Evolutionary conservation across 331 rosid genomes (phyloP), one percentile per base, ranked within the genome.

Genomic region (Ulmus americana): DNA sequence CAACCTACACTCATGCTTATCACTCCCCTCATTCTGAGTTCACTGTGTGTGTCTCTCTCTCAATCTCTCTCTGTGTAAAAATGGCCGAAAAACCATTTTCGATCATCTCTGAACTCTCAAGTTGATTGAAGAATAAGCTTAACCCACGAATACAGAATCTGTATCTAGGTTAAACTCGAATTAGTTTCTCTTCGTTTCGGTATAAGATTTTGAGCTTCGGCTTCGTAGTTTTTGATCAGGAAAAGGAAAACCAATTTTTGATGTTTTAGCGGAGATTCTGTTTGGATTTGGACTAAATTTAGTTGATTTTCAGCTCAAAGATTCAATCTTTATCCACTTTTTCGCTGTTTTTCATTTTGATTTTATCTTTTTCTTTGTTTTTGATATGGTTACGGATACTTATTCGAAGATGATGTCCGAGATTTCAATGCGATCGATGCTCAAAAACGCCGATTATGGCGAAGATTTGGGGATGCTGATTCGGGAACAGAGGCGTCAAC

Each of bases 371-470:
- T 8, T 5, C 54, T 15, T 8, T 45, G 41, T 1, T 42, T 72
- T 47, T 71, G 73, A 81, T 50, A 77, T 86, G 91, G 88, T 90
- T 50, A 85, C 77, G 70, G 97, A 85, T 60, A 70, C 84, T 43
- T 77, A 80, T 63, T 44, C 84, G 4, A 83, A 83, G 75, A 85
- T 81, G 96, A 84, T 84, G 74, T 67, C 96, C 10, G 96, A 88
- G 62, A 76, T 84, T 48, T 87, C 87, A 65, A 79, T 86, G 84
- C 84, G 82, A 86, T 88, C 97, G 69, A 76, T 86, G 86, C 56
- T 74, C 38, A 79, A 80, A 53, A 77, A 74, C 59, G 15, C 70
- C 10, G 88, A 82, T 45, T 82, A 70, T 59, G 78, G 81, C 0
- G 88, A 81, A 1, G 82, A 80, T 81, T 74, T 74, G 59, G 82